phyloP scores from a whole-genome alignment of 2,329 filamentous ascomycete species.

The Podosphaera xanthii region DNA sequence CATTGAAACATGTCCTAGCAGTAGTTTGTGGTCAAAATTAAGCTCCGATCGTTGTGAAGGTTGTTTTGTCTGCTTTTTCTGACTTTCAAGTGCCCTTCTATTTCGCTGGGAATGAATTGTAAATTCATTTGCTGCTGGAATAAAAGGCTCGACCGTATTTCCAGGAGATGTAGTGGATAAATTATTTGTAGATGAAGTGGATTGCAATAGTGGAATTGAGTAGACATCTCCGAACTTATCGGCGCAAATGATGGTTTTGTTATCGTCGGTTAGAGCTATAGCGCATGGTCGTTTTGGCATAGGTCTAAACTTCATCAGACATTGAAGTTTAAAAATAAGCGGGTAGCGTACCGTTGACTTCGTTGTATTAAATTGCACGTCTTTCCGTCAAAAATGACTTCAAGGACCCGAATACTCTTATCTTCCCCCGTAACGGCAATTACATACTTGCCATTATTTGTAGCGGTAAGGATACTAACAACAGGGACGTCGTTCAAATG shows the following conservation, averaged over 20 bases:
- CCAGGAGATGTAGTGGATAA: constrained; percentile 4
- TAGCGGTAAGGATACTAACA: constrained; percentile 44
- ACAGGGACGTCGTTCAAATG: constrained; percentile 27
- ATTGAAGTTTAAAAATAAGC: background rate
- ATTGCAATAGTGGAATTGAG: constrained; percentile 45
- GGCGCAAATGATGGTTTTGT: constrained; percentile 51
- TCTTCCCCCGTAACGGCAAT: constrained; percentile 73
- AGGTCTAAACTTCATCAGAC: constrained; percentile 19
- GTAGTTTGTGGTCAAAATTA: constrained; percentile 49
- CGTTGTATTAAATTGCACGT: constrained; percentile 30
- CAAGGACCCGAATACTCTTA: constrained; percentile 71
- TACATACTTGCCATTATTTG: constrained; percentile 41
- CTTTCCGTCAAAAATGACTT: constrained; percentile 30
- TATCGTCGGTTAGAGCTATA: constrained; percentile 42
- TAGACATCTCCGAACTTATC: constrained; percentile 98
- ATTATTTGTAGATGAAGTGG: constrained; percentile 5
- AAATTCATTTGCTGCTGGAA: constrained; percentile 30
- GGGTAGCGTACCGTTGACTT: constrained; percentile 41
- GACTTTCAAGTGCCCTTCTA: constrained; percentile 33
- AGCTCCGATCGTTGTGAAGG: constrained; percentile 16
- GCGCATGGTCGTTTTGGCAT: constrained; percentile 84
- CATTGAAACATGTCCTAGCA: constrained; percentile 89
- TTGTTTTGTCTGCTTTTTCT: constrained; percentile 23
- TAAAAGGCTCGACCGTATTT: constrained; percentile 16
- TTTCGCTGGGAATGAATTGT: constrained; percentile 45